Evolutionary conservation across 495 filamentous ascomycete species (phyloP), one percentile per base, ranked within the genome.

Genomic region (Penicillium flavigenum): DNA sequence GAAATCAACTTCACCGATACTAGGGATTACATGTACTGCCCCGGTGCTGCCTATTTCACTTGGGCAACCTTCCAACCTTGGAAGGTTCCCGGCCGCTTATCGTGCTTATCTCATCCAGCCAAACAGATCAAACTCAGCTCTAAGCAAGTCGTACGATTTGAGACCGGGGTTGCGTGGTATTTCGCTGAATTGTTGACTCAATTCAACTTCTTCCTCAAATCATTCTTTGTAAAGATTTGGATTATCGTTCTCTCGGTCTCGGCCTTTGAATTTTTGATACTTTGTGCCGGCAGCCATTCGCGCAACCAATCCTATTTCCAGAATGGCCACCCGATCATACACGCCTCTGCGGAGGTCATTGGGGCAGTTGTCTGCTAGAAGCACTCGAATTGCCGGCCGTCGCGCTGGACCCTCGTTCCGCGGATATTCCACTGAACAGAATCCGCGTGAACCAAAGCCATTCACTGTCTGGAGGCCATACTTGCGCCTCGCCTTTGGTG

Each of bases 401-500:
- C 60, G 56, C 44, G 32, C 65, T 26, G 60, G 61, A 17, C 47
- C 42, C 5, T 58, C 65, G 19, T 63, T 67, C 46, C 72, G 73
- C 45, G 66, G 66, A 17, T 72, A 71, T 54, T 66, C 67, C 2
- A 68, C 73, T 1, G 67, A 67, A 29, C 62, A 71, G 36, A 59
- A 57, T 3, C 54, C 65, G 5, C 61, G 50, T 24, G 53, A 65
- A 36, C 54, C 64, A 9, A 65, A 71, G 47, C 59, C 64, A 12
- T 78, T 76, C 47, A 76, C 72, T 12, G 79, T 83, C 11, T 79
- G 70, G 68, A 66, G 75, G 49, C 81, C 82, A 8, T 80, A 82
- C 55, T 67, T 79, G 46, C 80, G 86, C 47, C 71, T 90, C 19
- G 76, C 80, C 10, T 62, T 89, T 54, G 85, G 84, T 12, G 63